These are phyloP conservation scores for Zoysia pacifica DNA, from an alignment of 176 grass and related monocot species.

Conservation along the genomic window DNA sequence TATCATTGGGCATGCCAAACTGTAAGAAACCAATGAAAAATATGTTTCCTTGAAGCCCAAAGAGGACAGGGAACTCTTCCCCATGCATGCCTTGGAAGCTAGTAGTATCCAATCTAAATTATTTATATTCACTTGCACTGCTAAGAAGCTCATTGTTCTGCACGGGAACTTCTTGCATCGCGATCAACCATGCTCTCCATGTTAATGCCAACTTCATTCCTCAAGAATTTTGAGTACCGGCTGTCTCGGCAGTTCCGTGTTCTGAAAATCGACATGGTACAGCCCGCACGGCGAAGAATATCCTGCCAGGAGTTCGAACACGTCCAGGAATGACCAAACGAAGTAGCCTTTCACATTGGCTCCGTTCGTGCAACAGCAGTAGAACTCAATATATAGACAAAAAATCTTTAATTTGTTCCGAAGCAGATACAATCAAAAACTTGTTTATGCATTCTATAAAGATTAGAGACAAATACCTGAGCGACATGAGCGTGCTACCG, in stretches of 20 bases:
- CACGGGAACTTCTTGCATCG: constrained; percentile 1
- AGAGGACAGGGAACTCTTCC: not conserved
- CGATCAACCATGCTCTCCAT: not conserved
- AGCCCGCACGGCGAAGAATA: constrained; percentile 41
- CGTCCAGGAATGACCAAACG: constrained; percentile 77
- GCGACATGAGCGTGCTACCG: constrained; percentile 50
- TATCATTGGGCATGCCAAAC: not conserved
- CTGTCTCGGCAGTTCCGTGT: constrained; percentile 38
- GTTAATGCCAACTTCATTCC: constrained; percentile 26
- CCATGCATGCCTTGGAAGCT: not conserved
- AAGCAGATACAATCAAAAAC: too few species aligned
- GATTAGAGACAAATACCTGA: constrained; percentile 37
- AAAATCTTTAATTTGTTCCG: too few species aligned
- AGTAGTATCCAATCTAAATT: constrained; percentile 1
- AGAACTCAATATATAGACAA: too few species aligned
- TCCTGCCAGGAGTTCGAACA: constrained; percentile 58
- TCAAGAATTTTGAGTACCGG: constrained; percentile 70
- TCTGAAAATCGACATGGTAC: constrained; percentile 54
- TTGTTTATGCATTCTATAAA: too few species aligned
- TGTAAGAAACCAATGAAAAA: not conserved
- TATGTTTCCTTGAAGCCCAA: not conserved
- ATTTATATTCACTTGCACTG: not conserved
- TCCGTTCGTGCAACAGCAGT: constrained; percentile 46
- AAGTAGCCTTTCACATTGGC: constrained; percentile 69
- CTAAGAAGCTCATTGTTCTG: constrained; percentile 32